Evolutionary conservation across 225 moss, liverwort and hornwort species (phyloP).

Genomic region (Polytrichum commune): DNA sequence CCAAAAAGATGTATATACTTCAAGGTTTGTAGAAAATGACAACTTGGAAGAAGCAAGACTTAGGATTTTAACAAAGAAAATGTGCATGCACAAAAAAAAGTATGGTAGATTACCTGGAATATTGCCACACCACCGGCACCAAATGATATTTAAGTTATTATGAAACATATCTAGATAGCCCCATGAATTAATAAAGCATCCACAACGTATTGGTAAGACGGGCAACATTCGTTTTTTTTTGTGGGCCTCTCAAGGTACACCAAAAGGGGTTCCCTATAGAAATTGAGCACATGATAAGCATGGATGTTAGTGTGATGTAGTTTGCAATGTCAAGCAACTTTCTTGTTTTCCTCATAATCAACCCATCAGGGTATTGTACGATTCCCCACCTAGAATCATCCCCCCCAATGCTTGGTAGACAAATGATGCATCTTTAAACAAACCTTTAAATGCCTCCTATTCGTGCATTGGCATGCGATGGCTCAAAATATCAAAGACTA

Average conservation of each 20-base stretch:
- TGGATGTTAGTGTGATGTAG: not conserved
- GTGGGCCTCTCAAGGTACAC: not conserved
- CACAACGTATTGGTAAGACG: not conserved
- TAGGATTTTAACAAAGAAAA: too few relatives aligned
- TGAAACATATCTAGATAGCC: not conserved
- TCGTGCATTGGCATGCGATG: not conserved
- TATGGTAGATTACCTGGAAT: not conserved
- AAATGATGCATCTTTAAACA: not conserved
- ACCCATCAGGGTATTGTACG: not conserved
- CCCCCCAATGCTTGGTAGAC: not conserved
- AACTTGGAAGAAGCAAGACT: too few relatives aligned
- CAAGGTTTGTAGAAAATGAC: too few relatives aligned
- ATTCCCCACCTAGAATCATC: not conserved
- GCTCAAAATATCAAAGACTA: not conserved
- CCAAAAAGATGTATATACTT: too few relatives aligned
- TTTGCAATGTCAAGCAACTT: not conserved
- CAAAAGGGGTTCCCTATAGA: not conserved
- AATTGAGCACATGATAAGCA: not conserved
- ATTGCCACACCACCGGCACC: not conserved
- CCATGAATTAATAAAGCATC: not conserved
- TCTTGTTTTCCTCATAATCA: not conserved
- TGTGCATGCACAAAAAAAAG: too few relatives aligned
- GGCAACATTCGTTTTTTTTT: too few relatives aligned
- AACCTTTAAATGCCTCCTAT: not conserved
- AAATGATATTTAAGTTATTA: too few relatives aligned